phyloP scores from a whole-genome alignment of 352 stramenopile genomes.

The Phytophthora sp. region DNA sequence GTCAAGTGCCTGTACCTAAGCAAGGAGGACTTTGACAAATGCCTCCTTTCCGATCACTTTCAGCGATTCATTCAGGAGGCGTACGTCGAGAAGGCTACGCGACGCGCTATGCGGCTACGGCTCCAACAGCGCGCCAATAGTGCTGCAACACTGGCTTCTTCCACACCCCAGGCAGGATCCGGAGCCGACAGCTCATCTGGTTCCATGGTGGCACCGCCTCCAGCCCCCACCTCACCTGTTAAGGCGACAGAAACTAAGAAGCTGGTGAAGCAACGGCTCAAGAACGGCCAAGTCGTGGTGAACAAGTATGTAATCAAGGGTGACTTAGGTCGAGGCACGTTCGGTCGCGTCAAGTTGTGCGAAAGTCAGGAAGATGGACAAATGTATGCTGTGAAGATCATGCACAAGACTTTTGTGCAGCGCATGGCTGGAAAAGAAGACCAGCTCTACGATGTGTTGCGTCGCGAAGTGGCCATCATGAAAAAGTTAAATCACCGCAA shows the following conservation, averaged over 20 bases:
- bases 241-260: constrained; percentile 82
- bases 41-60: constrained; percentile 81
- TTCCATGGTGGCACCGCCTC: constrained; percentile 41
- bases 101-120: constrained; percentile 78
- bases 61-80: constrained; percentile 87
- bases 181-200: constrained; percentile 30
- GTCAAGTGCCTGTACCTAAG: constrained; percentile 89
- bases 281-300: constrained; percentile 88
- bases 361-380: constrained; percentile 80
- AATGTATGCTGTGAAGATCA: constrained; percentile 90
- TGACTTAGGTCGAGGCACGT: constrained; percentile 91
- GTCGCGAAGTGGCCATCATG: constrained; percentile 96
- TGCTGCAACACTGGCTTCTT: constrained; percentile 14
- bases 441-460: constrained; percentile 81
- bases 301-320: constrained; percentile 96
- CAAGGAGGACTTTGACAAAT: constrained; percentile 91
- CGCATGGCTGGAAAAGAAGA: constrained; percentile 89
- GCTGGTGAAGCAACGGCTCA: constrained; percentile 82
- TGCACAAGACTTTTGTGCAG: constrained; percentile 91
- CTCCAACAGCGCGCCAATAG: constrained; percentile 65
- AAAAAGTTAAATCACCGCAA: constrained; percentile 95
- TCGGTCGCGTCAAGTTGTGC: constrained; percentile 87
- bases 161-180: constrained; percentile 21
- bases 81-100: constrained; percentile 88
- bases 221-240: constrained; percentile 54